Evolutionary conservation across 129 eudicot species (phyloP), one percentile per base, ranked within the genome.

Genomic region (Flaveria brownii): DNA sequence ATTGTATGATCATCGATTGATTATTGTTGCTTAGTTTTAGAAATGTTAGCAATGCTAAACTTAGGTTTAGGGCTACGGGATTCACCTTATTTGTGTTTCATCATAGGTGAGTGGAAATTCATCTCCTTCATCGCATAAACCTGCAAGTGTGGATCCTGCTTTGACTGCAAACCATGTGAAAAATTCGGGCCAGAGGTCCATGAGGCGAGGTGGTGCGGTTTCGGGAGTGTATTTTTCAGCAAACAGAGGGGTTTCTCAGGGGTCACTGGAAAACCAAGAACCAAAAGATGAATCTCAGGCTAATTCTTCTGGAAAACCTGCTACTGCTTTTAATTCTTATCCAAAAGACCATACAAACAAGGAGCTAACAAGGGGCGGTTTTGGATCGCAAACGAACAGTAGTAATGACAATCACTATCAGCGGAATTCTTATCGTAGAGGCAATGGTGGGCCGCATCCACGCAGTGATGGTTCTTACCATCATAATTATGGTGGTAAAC

Each of bases 381-480:
- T 74, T 74, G 85, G 87, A 68, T 80, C 90, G 45, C 87, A 83
- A 47, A 60, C 86, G 14, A 80, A 82, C 65, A 60, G 80, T 64
- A 83, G 87, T 42, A 85, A 76, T 23, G 88, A 84, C 18, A 86
- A 81, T 63, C 89, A 83, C 8, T 52, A 52, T 52, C 60, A 52
- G 10, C 85, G 88, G 62, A 78, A 70, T 71, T 46, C 91, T 0
- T 87, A 73, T 70, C 88, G 88, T 72, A 85, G 92, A 81, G 86
- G 87, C 15, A 74, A 78, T 67, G 74, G 80, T 7, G 92, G 97
- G 11, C 79, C 82, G 16, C 96, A 79, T 81, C 68, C 88, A 5
- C 92, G 91, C 10, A 87, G 90, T 7, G 91, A 85, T 81, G 96
- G 88, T 47, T 84, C 96, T 51, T 78, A 81, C 74, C 84, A 84